phyloP scores from a whole-genome alignment of 1,284 basidiomycete species.

The Athelia psychrophila region DNA sequence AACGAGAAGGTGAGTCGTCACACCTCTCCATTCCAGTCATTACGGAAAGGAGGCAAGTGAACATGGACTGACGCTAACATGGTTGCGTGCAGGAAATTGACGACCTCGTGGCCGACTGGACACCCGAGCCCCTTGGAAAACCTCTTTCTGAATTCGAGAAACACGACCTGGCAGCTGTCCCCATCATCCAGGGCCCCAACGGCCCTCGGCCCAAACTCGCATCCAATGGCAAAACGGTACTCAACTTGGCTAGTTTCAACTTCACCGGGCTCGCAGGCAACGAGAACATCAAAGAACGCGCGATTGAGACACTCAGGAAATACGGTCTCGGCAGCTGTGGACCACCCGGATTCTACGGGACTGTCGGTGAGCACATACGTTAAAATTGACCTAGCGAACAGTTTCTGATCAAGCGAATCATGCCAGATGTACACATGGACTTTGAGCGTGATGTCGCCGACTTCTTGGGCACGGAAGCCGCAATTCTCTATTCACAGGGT shows the following conservation, averaged over 20 bases:
- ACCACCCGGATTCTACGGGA: slow-evolving; percentile 97
- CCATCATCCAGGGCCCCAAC: slow-evolving; percentile 78
- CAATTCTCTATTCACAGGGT: slow-evolving; percentile 94
- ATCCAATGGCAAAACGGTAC: slow-evolving; percentile 68
- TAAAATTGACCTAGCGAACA: too few relatives aligned
- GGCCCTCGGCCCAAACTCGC: slow-evolving; percentile 82
- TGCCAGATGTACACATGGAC: slow-evolving; percentile 85
- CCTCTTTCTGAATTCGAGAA: slow-evolving; percentile 62
- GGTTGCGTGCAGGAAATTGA: slow-evolving; percentile 80
- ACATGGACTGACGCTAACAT: not conserved
- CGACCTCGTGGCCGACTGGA: slow-evolving; percentile 95
- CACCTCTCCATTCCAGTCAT: too few relatives aligned
- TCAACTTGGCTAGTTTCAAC: slow-evolving; percentile 92
- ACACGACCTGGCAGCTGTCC: slow-evolving; percentile 71
- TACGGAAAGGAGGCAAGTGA: too few relatives aligned
- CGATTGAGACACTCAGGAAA: slow-evolving; percentile 83
- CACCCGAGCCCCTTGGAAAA: slow-evolving; percentile 80
- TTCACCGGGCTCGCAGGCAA: slow-evolving; percentile 91
- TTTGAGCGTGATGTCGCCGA: slow-evolving; percentile 88
- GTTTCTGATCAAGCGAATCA: too few relatives aligned
- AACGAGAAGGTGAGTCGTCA: slow-evolving; percentile 69
- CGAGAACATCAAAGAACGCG: slow-evolving; percentile 83
- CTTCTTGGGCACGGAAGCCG: slow-evolving; percentile 85
- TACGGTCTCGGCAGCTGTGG: slow-evolving; percentile 97
- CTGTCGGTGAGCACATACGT: slow-evolving; percentile 60